These are phyloP conservation scores for Plectosphaerella sp. DNA, from an alignment of 2,329 filamentous ascomycete genomes.

Conservation along the genomic window DNA sequence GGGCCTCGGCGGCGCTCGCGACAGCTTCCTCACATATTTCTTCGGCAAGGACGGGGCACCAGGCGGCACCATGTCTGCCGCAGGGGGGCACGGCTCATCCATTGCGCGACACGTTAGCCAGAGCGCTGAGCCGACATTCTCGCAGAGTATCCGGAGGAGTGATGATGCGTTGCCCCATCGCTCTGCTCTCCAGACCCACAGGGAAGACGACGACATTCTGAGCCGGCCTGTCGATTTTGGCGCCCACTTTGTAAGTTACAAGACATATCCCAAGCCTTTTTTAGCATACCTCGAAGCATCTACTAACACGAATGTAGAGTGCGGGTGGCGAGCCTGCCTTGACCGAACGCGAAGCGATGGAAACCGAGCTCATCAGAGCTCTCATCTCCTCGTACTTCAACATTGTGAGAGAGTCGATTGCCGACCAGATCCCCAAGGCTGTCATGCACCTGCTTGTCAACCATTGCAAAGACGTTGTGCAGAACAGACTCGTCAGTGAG, in stretches of 20 bases:
- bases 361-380: constrained; percentile 93
- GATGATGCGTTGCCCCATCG: constrained; percentile 54
- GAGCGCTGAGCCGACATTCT: constrained; percentile 73
- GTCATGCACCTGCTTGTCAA: constrained; percentile 99
- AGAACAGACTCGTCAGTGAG: constrained; percentile 93
- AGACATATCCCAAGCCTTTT: not conserved
- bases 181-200: constrained; percentile 34
- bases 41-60: constrained; percentile 82
- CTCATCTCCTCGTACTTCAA: constrained; percentile 99
- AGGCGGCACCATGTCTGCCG: constrained; percentile 33
- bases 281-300: not conserved
- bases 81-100: constrained; percentile 29
- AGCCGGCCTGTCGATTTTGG: constrained; percentile 36
- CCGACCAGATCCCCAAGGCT: constrained; percentile 96
- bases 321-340: constrained; percentile 74
- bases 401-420: constrained; percentile 97
- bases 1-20: constrained; percentile 60
- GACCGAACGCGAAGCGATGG: constrained; percentile 92
- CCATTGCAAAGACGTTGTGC: constrained; percentile 95
- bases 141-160: constrained; percentile 74
- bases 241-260: constrained; percentile 54
- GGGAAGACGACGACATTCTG: constrained; percentile 33
- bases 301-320: constrained; percentile 33
- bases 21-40: constrained; percentile 98
- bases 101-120: constrained; percentile 69